A percentile compares a stretch with the other conserved stretches of the same genome.
Evolutionary conservation across 805 yeast species (phyloP).

Genomic region (Yamadazyma sp.): DNA sequence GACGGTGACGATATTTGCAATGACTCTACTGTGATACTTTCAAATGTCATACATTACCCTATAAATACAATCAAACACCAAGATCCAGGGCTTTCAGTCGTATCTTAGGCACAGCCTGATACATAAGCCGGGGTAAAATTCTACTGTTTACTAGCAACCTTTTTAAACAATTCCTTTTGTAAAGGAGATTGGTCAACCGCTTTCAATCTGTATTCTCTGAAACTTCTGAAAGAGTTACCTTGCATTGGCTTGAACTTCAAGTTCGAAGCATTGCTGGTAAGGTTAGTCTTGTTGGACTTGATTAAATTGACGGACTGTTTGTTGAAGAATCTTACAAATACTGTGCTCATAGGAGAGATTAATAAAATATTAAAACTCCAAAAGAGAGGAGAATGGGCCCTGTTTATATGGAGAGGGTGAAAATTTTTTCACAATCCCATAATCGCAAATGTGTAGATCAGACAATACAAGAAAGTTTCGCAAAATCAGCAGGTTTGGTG

Average conservation of each 20-base stretch:
- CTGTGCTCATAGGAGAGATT: constrained; percentile 1
- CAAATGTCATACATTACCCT: neutral
- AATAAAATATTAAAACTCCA: neutral
- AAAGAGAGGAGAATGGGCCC: neutral
- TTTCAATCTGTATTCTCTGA: constrained; percentile 46
- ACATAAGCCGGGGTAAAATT: no score
- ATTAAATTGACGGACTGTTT: constrained; percentile 10
- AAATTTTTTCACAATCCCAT: constrained; percentile 1
- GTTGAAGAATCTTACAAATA: constrained; percentile 9
- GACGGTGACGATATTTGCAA: no score
- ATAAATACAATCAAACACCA: constrained; percentile 2
- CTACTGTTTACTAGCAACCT: constrained; percentile 3
- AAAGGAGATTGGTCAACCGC: constrained; percentile 43
- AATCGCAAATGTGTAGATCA: neutral
- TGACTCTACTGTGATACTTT: no score
- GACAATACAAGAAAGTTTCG: constrained; percentile 1
- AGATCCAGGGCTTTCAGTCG: no score
- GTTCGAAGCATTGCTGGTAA: constrained; percentile 1
- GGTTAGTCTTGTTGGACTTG: constrained; percentile 6
- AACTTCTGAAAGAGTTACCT: constrained; percentile 34
- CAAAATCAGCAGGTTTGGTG: neutral
- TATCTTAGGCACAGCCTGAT: no score
- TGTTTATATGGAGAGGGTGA: constrained; percentile 5
- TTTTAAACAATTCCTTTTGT: constrained; percentile 14
- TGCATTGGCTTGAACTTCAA: constrained; percentile 10